Base-by-base conservation (phyloP, 2,329 filamentous ascomycete species). In the Cladophialophora yegresii region DNA sequence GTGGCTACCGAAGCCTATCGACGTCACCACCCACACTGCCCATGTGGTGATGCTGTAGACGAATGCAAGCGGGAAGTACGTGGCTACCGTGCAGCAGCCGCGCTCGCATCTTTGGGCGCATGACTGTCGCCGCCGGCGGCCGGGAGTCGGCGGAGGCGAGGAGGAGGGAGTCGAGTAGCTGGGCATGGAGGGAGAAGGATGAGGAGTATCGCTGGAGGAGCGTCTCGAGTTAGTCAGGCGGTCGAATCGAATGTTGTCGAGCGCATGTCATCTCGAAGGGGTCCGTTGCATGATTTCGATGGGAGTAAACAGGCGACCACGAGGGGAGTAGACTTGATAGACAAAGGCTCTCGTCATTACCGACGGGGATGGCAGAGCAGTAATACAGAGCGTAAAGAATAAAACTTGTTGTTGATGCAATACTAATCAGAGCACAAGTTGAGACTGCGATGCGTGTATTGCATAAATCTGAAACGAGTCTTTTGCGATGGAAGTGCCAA, bases 41-140 rank as follows among this genome's bases (percentile, higher is more conserved):
- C 95, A 99, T 10, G 89, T 89, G n/a, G 92, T 93, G 70, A 97
- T 77, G 62, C 89, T 85, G 74, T 96, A 97, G 64, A 98, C 91
- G 74, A 98, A 96, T 30, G 81, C 81, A 20, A 98, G 83, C n/a
- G 93, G 93, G 71, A 96, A 91, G 77, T 92, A 96, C 28, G 87
- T 90, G 59, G 89, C 83, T 66, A 87, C 85, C 50, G 83, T 80
- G 80, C 93, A 98, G 82, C 92, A 97, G 73, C 86, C 88, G 56
- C 92, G 89, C 82, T 97, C 93, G 72, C 90, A 82, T 69, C 73
- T 77, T 64, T 78, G 76, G 10, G 79, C 77, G 73, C 78, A 79
- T 20, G 75, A 73, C 56, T 75, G 76, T 36, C 75, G 70, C n/a
- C 77, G 75, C 54, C 78, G 78, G 72, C 77, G 79, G 32, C 76